Evolutionary conservation across 179 eudicot genomes (phyloP).

Genomic region (Spergularia azorica): DNA sequence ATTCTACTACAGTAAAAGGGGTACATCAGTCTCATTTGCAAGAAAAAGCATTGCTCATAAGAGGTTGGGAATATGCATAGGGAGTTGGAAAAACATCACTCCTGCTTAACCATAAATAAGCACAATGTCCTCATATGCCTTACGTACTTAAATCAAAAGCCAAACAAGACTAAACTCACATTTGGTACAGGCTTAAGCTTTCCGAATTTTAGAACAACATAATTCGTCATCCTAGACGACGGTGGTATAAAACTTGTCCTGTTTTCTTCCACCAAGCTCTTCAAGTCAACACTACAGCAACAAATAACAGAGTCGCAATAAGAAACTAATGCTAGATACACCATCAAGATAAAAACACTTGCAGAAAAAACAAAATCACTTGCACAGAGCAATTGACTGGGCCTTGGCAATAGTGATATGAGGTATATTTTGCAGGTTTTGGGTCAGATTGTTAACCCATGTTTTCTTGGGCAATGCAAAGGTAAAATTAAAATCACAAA

Average conservation of each 20-base stretch:
- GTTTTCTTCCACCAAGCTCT: conserved; percentile 63
- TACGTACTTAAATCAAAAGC: conserved; percentile 3
- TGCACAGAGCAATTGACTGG: not conserved
- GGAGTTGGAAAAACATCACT: not conserved
- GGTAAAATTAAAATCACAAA: not conserved
- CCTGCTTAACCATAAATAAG: not conserved
- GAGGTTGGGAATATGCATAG: not conserved
- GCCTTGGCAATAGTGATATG: not conserved
- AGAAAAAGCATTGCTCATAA: not conserved
- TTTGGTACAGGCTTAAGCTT: conserved; percentile 47
- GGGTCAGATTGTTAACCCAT: not conserved
- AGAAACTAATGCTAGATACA: not conserved
- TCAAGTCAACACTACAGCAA: conserved; percentile 73
- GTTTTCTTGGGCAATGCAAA: not conserved
- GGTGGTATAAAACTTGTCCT: conserved; percentile 60
- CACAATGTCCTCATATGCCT: not conserved
- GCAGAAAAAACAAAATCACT: not conserved
- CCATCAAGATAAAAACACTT: not conserved
- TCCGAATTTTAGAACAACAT: conserved; percentile 69
- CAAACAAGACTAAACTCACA: conserved; percentile 41
- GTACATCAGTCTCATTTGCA: not conserved
- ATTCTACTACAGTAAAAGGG: not conserved
- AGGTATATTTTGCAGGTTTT: not conserved
- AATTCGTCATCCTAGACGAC: conserved; percentile 76
- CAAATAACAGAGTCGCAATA: not conserved